phyloP scores from a whole-genome alignment of 2,329 filamentous ascomycete species.

The Aspergillus terreus region DNA sequence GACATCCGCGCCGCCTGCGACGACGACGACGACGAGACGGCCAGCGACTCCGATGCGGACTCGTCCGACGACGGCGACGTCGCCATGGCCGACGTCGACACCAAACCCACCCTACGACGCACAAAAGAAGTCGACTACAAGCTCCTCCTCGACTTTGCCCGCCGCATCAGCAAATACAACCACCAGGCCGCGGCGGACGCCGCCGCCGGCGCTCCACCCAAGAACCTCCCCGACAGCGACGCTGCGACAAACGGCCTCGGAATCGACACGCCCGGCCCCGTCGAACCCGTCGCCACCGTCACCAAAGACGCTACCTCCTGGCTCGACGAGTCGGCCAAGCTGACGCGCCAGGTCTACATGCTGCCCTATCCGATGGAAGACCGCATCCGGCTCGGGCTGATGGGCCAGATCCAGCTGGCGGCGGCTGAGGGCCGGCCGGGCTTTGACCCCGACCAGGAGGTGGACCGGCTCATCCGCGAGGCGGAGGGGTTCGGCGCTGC shows the following conservation, averaged over 20 bases:
- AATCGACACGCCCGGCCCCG: constrained; percentile 13
- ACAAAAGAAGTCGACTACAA: constrained; percentile 41
- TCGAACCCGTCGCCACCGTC: constrained; percentile 33
- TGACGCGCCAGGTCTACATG: constrained; percentile 38
- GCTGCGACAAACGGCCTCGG: constrained; percentile 18
- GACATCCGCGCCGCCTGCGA: constrained; percentile 35
- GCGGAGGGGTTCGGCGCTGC: constrained; percentile 52
- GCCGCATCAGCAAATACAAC: constrained; percentile 47
- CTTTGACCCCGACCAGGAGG: constrained; percentile 51
- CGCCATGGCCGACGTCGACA: neutral
- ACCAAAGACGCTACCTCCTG: constrained; percentile 40
- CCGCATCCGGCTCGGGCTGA: constrained; percentile 42
- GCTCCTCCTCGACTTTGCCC: constrained; percentile 42
- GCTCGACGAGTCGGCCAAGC: constrained; percentile 40
- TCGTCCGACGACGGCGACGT: neutral
- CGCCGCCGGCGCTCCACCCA: constrained; percentile 23
- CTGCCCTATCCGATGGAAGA: constrained; percentile 44
- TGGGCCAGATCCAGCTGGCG: constrained; percentile 42
- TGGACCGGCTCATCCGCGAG: constrained; percentile 48
- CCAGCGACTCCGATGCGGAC: constrained; percentile 22
- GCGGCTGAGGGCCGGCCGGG: constrained; percentile 52
- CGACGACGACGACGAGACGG: constrained; percentile 21
- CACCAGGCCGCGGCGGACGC: constrained; percentile 43
- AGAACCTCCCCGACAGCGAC: constrained; percentile 5
- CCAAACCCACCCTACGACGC: constrained; percentile 6